Evolutionary conservation across 768 basidiomycete genomes (phyloP).

Genomic region (Tylopilus vinaceipallidus): DNA sequence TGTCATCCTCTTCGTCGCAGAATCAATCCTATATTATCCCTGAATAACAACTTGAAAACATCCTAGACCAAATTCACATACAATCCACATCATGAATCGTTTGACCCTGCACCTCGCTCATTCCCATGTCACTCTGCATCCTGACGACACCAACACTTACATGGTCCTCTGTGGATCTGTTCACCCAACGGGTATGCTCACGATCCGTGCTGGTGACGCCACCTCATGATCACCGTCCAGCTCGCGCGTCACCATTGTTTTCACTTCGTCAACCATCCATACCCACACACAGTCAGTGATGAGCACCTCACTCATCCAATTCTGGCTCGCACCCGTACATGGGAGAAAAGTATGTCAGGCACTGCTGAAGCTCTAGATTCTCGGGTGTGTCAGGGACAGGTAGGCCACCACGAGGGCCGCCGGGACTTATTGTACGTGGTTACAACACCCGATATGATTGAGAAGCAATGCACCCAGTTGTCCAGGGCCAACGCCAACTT

Average conservation of each 20-base stretch:
- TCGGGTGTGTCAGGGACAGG: constrained; percentile 73
- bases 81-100: constrained; percentile 38
- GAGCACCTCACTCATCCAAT: constrained; percentile 54
- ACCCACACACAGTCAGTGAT: too few species aligned
- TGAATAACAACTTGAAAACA: constrained; percentile 48
- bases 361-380: constrained; percentile 85
- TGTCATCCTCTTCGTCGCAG: constrained; percentile 55
- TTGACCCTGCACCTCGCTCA: constrained; percentile 38
- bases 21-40: constrained; percentile 43
- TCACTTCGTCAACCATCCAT: too few species aligned
- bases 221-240: constrained; percentile 73
- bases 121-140: too few species aligned
- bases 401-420: constrained; percentile 56
- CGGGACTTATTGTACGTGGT: constrained; percentile 37
- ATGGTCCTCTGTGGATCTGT: constrained; percentile 77
- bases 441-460: background rate
- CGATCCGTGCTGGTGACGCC: constrained; percentile 73
- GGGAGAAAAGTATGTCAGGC: constrained; percentile 82
- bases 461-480: constrained; percentile 52
- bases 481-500: constrained; percentile 80
- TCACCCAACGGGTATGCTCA: constrained; percentile 86
- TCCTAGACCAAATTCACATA: constrained; percentile 59
- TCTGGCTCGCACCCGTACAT: constrained; percentile 70
- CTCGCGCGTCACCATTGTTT: constrained; percentile 53
- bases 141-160: constrained; percentile 34